Evolutionary conservation across 2,329 filamentous ascomycete species (phyloP), one percentile per base, ranked within the genome.

Genomic region (Mycosphaerella arachidis): DNA sequence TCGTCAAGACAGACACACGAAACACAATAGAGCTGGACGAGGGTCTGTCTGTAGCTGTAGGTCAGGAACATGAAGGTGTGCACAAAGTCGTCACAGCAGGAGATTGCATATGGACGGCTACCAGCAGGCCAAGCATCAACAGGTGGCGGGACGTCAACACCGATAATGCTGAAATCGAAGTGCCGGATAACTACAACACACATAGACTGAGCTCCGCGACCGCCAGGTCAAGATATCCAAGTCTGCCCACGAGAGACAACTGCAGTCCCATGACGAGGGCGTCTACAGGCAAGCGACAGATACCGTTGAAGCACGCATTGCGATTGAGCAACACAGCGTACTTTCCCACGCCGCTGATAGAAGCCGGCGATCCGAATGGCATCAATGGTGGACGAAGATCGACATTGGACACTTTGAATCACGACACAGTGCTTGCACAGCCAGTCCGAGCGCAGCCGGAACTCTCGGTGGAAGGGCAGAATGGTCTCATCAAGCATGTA

Each of bases 1-100:
- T 99, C n/a, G 93, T 92, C 57, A 99, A 97, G 80, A 97, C 93
- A 0, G 94, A 99, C 73, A 88, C 93, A 29, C 84, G 92, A 65
- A 85, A 86, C 59, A 81, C 87, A 30, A 82, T 84, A 20, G 89
- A 92, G 64, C 83, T 93, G 75, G 92, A 97, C 69, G 90, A 96
- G 68, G 94, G 93, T 0, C 78, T 96, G 7, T 96, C 91, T 13
- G 82, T 97, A 13, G 93, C 93, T n/a, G 81, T 96, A 6, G 90
- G 91, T 55, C 91, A 97, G 72, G 94, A 99, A 75, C 90, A 96
- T 68, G 90, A 92, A 66, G 92, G 88, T 3, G 87, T 93, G 6
- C 86, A 83, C 70, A 85, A 85, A 60, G 76, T 87, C 4, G 77
- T 85, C 37, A 77, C 79, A 24, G 86, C 87, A 7, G 87, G 86